Evolutionary conservation across 805 yeast species (phyloP).

Genomic region (Isabelozyma heimii): DNA sequence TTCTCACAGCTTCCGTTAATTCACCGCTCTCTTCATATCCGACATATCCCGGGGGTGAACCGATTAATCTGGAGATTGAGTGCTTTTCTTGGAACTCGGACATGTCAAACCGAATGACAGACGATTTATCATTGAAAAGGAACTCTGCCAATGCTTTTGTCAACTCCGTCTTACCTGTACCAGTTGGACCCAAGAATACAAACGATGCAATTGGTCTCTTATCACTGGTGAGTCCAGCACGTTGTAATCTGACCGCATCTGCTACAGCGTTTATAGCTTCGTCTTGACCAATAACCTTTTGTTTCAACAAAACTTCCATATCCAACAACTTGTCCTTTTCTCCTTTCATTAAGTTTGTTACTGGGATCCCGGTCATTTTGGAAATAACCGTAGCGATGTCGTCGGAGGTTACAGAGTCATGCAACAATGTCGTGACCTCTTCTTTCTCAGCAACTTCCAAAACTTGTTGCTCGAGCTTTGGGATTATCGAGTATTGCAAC

Average conservation of each 20-base stretch:
- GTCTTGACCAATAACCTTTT: constrained; percentile 90
- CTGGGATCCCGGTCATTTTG: constrained; percentile 95
- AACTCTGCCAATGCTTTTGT: constrained; percentile 92
- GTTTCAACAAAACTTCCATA: constrained; percentile 79
- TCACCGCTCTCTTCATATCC: constrained; percentile 97
- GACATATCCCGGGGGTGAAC: constrained; percentile 98
- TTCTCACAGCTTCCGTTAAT: constrained; percentile 90
- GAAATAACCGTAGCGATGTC: constrained; percentile 92
- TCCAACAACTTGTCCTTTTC: constrained; percentile 86
- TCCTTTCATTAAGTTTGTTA: constrained; percentile 85
- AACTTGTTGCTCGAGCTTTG: constrained; percentile 66
- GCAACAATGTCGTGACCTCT: constrained; percentile 47
- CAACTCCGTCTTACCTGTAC: constrained; percentile 96
- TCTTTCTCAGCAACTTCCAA: constrained; percentile 41
- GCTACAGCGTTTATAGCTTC: constrained; percentile 88
- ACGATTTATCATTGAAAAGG: constrained; percentile 80
- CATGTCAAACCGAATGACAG: constrained; percentile 94
- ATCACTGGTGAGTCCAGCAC: constrained; percentile 95
- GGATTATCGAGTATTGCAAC: constrained; percentile 83
- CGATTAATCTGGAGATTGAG: constrained; percentile 84
- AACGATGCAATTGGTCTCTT: constrained; percentile 95
- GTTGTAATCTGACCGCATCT: constrained; percentile 91
- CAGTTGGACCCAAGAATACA: constrained; percentile 97
- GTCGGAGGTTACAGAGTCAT: constrained; percentile 90
- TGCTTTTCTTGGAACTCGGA: constrained; percentile 97